Base-by-base conservation (phyloP, 208 protist genomes). In the Jaenimonas drosophilae region DNA sequence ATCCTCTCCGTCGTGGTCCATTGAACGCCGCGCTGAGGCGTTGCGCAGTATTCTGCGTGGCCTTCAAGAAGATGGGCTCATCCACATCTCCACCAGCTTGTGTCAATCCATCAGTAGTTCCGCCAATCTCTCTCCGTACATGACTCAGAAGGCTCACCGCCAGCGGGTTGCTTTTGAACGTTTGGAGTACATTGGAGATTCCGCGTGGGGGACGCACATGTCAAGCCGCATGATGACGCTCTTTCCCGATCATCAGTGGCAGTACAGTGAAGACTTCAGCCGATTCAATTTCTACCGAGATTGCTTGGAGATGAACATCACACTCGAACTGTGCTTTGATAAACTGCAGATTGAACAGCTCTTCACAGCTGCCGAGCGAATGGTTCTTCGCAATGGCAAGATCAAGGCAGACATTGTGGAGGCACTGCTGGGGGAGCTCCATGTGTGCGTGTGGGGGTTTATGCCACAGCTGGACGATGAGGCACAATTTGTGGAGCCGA, bases 141-240 rank as follows among this genome's bases (percentile, higher is more conserved):
- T 38, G 19, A 26, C 37, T 0, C 16, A 47, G 4, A 40, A 53
- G 36, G 45, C 60, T 31, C 73, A 74, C 38, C 69, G 75, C 12
- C 85, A 77, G 14, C 72, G 80, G 30, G 41, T 90, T 14, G 77
- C 69, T 9, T 88, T 85, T 59, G 80, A 94, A 21, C 59, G 85
- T 19, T 30, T 85, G 23, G 80, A 94, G 58, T 94, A 88, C 66
- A 76, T 94, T 52, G 85, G 85, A 0, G 85, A 94, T 57, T 79
- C 57, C 51, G 62, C 60, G 23, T 90, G 85, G 85, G 68, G 81
- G 17, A 54, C 61, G 27, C 42, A 78, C 42, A 48, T 90, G 9
- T 70, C 73, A 7, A 62, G 59, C 34, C 74, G 85, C 14, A 72
- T 94, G 24, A 64, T 85, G 63, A 17, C 77, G 25, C 48, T 94